Base-by-base conservation (phyloP, 148 eudicot genomes). In the Amaranthus palmeri region DNA sequence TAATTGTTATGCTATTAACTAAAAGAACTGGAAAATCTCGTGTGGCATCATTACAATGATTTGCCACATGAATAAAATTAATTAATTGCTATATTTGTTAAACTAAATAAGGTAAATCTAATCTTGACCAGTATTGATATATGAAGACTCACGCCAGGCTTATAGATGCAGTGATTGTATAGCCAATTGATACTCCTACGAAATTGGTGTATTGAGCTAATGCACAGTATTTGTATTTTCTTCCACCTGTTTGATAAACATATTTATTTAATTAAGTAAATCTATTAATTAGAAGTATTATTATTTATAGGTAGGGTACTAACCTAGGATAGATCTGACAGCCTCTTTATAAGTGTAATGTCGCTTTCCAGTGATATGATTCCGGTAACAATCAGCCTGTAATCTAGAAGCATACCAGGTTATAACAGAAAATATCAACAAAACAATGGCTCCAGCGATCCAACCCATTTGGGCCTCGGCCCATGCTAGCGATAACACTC, bases 401-500 rank as follows among this genome's bases (percentile, higher is more conserved):
- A 88, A 61, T 56, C 54, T 7, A n/a, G 89, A 88, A 57, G 84
- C 78, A 47, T 70, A 84, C 79, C 76, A 79, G 0, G 89, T 86
- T 57, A 86, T 63, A 18, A 82, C 2, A 0, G 90, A 77, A 68
- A 88, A 86, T 0, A 69, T 43, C 8, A 77, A 0, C 5, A 88
- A 77, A 14, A 85, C 46, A 11, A 79, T 2, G 42, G 86, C 85
- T 25, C 92, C 92, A 0, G 83, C 83, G 45, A 88, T 79, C 92
- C 92, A 88, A 2, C 92, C 92, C 79, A 88, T 64, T 76, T 88
- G 89, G 54, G 89, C 89, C n/a, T 79, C 80, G 15, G 87, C 89
- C 92, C 92, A 88, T 62, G 92, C 86, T 45, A 88, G 55, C 10
- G 92, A 82, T 65, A 88, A 57, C 12, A 88, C 89, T 11, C 92